Percentiles rank a stretch among this genome's conserved stretches.
Evolutionary conservation across 1,284 basidiomycete genomes (phyloP).

Genomic region (Volvariella volvacea): DNA sequence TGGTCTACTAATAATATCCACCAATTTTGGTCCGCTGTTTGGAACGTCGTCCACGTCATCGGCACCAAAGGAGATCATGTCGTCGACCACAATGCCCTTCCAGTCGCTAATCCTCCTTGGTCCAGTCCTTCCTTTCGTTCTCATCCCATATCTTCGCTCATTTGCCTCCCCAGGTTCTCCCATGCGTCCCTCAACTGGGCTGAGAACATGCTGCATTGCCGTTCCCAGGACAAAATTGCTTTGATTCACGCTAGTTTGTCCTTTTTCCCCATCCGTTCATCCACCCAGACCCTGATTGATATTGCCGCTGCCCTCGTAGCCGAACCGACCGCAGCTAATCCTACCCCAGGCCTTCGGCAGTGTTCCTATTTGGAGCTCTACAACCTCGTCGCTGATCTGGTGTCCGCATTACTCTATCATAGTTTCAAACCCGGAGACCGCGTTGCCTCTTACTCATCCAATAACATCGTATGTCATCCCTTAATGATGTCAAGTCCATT

Average conservation of each 20-base stretch:
- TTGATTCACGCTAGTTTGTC: conserved; percentile 68
- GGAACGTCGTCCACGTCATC: conserved; percentile 66
- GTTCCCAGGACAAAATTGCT: conserved; percentile 55
- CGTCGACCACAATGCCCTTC: conserved; percentile 51
- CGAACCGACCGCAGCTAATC: conserved; percentile 50
- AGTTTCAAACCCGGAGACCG: conserved; percentile 71
- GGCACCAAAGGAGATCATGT: conserved; percentile 56
- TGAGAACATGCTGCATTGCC: conserved; percentile 74
- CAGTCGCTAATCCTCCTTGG: conserved; percentile 75
- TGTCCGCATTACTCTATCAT: conserved; percentile 51
- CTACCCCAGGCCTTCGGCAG: conserved; percentile 37
- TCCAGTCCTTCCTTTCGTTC: conserved; percentile 21
- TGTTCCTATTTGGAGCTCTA: conserved; percentile 62
- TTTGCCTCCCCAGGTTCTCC: conserved; percentile 32
- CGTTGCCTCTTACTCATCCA: conserved; percentile 77
- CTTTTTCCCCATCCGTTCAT: conserved; percentile 10
- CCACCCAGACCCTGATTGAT: conserved; percentile 7
- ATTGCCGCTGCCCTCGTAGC: conserved; percentile 29
- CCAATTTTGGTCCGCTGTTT: conserved; percentile 72
- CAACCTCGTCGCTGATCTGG: conserved; percentile 51
- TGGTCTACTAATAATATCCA: conserved; percentile 67
- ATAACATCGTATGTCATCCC: conserved; percentile 62
- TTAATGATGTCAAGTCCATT: too few relatives aligned
- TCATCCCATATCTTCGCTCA: conserved; percentile 7
- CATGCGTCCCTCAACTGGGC: conserved; percentile 77